These are phyloP conservation scores for Sanghuangporus baumii DNA, from an alignment of 1,284 basidiomycete genomes.

Conservation along the genomic window DNA sequence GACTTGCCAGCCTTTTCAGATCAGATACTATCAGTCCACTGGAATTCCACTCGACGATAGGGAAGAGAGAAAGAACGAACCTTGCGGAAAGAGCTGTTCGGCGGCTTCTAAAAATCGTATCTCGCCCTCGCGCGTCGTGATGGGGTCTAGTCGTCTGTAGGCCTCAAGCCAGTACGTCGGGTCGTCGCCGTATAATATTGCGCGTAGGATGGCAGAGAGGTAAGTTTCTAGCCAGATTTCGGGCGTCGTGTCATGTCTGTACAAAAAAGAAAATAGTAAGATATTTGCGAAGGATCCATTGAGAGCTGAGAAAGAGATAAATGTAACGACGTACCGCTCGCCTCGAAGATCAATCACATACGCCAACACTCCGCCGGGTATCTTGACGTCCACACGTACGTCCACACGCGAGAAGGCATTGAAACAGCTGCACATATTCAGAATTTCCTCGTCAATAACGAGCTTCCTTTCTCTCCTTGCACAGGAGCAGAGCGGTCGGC, in stretches of 20 bases:
- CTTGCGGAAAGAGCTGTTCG: constrained; percentile 88
- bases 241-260: constrained; percentile 84
- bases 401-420: constrained; percentile 98
- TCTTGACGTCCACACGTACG: constrained; percentile 96
- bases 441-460: not conserved
- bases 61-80: no score
- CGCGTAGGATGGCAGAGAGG: constrained; percentile 85
- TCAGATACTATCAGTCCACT: no score
- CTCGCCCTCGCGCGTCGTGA: constrained; percentile 86
- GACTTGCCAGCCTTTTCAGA: constrained; percentile 99
- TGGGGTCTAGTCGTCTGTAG: constrained; percentile 94
- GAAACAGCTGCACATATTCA: constrained; percentile 67
- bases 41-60: no score
- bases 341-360: constrained; percentile 94
- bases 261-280: constrained; percentile 3
- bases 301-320: no score
- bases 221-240: constrained; percentile 98
- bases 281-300: not conserved
- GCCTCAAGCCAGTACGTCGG: constrained; percentile 88
- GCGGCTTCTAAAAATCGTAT: constrained; percentile 87
- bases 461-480: not conserved
- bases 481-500: not conserved
- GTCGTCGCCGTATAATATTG: constrained; percentile 95
- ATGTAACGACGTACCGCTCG: constrained; percentile 62
- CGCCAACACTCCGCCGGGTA: constrained; percentile 93